Evolutionary conservation across 1,284 basidiomycete genomes (phyloP).

Genomic region (Moniliella sp.): DNA sequence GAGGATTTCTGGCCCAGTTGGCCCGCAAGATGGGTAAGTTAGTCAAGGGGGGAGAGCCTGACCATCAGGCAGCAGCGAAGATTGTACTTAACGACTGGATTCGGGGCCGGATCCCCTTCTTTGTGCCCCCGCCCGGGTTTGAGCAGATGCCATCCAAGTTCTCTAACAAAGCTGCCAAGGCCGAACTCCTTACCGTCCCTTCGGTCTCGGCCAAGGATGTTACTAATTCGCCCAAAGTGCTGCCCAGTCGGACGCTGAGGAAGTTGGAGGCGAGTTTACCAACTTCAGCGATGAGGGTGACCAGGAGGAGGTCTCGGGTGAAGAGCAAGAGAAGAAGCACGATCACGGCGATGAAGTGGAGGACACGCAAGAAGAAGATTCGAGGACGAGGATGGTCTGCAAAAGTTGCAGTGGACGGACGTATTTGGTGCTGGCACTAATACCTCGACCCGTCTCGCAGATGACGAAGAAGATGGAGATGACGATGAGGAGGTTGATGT

Average conservation of each 20-base stretch:
- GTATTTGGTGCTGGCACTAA: constrained; percentile 42
- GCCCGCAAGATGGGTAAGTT: constrained; percentile 77
- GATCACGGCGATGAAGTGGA: constrained; percentile 24
- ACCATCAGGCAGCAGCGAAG: constrained; percentile 74
- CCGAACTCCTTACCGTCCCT: constrained; percentile 20
- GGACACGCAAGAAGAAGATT: no score
- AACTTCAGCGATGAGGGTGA: constrained; percentile 7
- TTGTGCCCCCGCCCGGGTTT: constrained; percentile 44
- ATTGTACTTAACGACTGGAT: constrained; percentile 95
- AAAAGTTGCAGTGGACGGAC: constrained; percentile 65
- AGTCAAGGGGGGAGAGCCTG: constrained; percentile 80
- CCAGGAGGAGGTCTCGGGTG: no score
- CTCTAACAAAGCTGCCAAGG: constrained; percentile 38
- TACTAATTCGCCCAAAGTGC: constrained; percentile 9
- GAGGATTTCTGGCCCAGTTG: constrained; percentile 64
- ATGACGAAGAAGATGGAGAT: constrained; percentile 34
- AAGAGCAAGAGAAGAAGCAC: constrained; percentile 11
- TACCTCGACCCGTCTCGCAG: no score
- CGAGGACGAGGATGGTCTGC: constrained; percentile 20
- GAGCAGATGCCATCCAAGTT: constrained; percentile 44
- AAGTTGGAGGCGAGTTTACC: constrained; percentile 13
- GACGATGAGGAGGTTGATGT: constrained; percentile 1
- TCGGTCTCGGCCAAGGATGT: constrained; percentile 18
- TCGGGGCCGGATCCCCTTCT: constrained; percentile 74
- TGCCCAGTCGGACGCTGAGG: constrained; percentile 11